Base-by-base conservation (phyloP, 768 basidiomycete genomes). In the Inosperma sp. region DNA sequence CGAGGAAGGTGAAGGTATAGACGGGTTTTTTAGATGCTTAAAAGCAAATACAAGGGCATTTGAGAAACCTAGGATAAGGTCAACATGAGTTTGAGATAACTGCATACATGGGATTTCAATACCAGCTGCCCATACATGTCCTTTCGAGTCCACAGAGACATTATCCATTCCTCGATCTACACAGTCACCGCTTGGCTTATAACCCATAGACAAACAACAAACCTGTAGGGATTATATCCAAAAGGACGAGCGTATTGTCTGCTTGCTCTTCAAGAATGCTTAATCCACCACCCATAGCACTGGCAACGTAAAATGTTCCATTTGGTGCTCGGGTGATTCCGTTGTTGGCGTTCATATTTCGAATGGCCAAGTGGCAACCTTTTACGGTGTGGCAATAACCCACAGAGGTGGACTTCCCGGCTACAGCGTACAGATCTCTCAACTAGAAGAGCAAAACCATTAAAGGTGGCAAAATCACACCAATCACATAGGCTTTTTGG, bases 91-190 rank as follows among this genome's bases (percentile, higher is more conserved):
- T 7, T 2, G 7, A 6, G 2, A 8, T 19, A 25, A 13, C 3
- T 41, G 19, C 8, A 22, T 22, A 4, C 1, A 8, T 29, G 5
- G 7, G 19, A 2, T 40, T 22, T 22, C 19, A 68, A 51, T 52
- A 82, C 84, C 77, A 52, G 84, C 81, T 19, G 72, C 77, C 81
- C 82, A 87, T 17, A 88, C 60, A 8, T 72, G 73, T 6, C 83
- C 86, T 30, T 81, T 68, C 19, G 70, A 63, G 54, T 85, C 84
- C 5, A 87, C 61, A 31, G 77, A 68, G 1, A 84, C 59, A 58
- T 88, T 88, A 59, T 89, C 88, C 55, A 84, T 37, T 3, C 56
- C 62, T 26, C 74, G 70, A 59, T 80, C 83, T 79, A 33, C 31
- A 44, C 27, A 16, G 44, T 12, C 12, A 6, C 5, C 21, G 21